phyloP scores from a whole-genome alignment of 257 asterid species.

The Solanum pimpinellifolium region DNA sequence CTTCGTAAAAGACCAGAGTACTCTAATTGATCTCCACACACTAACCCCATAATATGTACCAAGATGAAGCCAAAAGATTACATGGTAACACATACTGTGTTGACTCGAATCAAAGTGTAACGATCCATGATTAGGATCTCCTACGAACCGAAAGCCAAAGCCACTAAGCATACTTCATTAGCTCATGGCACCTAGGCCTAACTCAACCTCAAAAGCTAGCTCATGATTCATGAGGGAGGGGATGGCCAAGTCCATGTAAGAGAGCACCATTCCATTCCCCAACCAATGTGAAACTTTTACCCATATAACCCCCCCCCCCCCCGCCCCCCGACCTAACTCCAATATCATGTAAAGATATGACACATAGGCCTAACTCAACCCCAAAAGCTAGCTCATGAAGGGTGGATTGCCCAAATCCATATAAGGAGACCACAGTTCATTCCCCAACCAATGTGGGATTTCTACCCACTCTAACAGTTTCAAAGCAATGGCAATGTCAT shows the following conservation, averaged over 20 bases:
- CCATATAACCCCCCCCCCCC: no score
- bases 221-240: neutral
- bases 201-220: neutral
- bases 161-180: neutral
- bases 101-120: neutral
- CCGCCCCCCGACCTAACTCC: no score
- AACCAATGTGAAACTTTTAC: no score
- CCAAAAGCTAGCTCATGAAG: no score
- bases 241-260: no score
- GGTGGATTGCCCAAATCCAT: no score
- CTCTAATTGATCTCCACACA: neutral
- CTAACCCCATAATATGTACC: neutral
- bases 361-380: no score
- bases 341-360: no score
- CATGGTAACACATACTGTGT: neutral
- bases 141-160: neutral
- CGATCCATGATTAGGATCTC: neutral
- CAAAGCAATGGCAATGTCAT: neutral
- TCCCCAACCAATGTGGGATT: no score
- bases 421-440: no score
- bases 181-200: neutral
- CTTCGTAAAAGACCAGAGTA: neutral
- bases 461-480: neutral
- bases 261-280: no score
- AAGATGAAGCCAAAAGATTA: neutral